Conservation (phyloP, 2,329 filamentous ascomycete species). For the Chrysoporthe cubensis region DNA sequence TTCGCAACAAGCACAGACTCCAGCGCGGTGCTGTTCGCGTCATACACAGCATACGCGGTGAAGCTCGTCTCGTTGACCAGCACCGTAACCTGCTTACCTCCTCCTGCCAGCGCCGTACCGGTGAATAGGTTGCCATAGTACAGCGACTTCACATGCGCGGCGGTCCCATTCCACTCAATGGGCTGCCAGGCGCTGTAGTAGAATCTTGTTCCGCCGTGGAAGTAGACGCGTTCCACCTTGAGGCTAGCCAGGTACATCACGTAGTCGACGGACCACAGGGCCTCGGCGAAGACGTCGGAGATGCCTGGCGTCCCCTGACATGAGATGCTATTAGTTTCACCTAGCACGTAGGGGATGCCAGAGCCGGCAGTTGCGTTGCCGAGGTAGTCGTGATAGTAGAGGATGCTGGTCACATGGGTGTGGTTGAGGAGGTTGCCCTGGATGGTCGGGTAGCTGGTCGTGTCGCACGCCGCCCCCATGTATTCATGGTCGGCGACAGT, state of each 20-base stretch:
- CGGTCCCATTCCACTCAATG: conserved; percentile 24
- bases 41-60: conserved; percentile 16
- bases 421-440: conserved; percentile 28
- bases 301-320: conserved; percentile 16
- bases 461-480: conserved; percentile 17
- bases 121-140: conserved; percentile 34
- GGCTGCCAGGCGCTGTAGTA: conserved; percentile 35
- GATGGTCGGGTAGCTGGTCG: conserved; percentile 18
- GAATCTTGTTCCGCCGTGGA: conserved; percentile 31
- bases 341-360: conserved; percentile 27
- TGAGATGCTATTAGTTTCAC: conserved; percentile 21
- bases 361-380: conserved; percentile 21
- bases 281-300: conserved; percentile 17
- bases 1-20: conserved; percentile 14
- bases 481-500: conserved; percentile 7
- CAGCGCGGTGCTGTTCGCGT: conserved; percentile 10
- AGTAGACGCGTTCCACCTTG: conserved; percentile 19
- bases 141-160: conserved; percentile 25
- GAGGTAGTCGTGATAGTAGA: conserved; percentile 30
- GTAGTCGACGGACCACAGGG: conserved; percentile 22
- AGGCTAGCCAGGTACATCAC: conserved; percentile 17
- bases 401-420: conserved; percentile 28
- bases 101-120: conserved; percentile 27
- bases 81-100: conserved; percentile 13
- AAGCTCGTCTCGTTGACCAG: conserved; percentile 18